Conservation (phyloP, 352 stramenopile species). For the Phytophthora lateralis region DNA sequence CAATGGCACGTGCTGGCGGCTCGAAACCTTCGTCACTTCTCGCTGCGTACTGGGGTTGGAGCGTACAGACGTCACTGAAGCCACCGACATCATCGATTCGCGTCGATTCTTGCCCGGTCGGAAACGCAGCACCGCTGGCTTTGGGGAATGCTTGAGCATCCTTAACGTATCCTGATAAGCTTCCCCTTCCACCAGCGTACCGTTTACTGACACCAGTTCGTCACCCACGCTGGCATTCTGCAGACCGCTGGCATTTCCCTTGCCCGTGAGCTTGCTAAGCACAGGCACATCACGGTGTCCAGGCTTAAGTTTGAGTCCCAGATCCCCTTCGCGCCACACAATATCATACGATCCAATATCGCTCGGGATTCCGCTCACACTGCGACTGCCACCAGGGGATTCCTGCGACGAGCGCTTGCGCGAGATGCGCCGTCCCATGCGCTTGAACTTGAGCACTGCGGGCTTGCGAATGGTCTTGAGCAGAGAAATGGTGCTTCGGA, state of each 20-base stretch:
- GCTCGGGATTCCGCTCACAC: conserved; percentile 40
- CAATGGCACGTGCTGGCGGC: conserved; percentile 60
- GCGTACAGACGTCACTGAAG: conserved; percentile 60
- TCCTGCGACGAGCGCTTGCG: conserved; percentile 57
- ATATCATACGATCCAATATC: conserved; percentile 84
- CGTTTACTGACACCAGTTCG: conserved; percentile 87
- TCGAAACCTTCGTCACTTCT: conserved; percentile 45
- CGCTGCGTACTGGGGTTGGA: conserved; percentile 57
- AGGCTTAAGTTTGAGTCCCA: conserved; percentile 87
- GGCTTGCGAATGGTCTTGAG: conserved; percentile 88
- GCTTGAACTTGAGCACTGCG: conserved; percentile 89
- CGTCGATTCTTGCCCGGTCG: conserved; percentile 62
- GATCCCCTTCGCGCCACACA: conserved; percentile 86
- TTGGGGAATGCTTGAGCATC: conserved; percentile 88
- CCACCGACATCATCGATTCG: conserved; percentile 62
- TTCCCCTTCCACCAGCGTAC: conserved; percentile 74
- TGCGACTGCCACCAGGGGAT: conserved; percentile 29
- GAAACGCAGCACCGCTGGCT: conserved; percentile 83
- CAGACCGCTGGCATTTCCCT: conserved; percentile 79
- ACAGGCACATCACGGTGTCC: conserved; percentile 77
- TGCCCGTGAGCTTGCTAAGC: conserved; percentile 84
- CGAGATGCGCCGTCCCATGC: conserved; percentile 79
- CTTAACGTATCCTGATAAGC: conserved; percentile 86
- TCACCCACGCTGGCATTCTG: conserved; percentile 85
- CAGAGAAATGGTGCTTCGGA: conserved; percentile 84